phyloP scores from a whole-genome alignment of 805 yeast species.

The Debaryomyces maramus region DNA sequence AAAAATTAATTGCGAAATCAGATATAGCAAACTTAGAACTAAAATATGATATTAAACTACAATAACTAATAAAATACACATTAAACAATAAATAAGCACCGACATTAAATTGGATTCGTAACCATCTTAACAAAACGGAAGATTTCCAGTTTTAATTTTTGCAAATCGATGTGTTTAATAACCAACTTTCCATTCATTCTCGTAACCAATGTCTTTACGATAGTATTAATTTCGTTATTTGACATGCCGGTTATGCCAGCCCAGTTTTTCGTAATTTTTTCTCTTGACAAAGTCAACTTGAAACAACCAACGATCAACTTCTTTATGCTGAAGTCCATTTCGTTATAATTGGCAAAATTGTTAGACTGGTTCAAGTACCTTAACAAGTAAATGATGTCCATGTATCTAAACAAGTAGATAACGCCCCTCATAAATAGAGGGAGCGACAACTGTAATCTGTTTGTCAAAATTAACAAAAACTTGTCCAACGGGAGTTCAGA shows the following conservation, averaged over 20 bases:
- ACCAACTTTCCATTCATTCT: constrained; percentile 43
- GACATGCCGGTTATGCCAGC: constrained; percentile 35
- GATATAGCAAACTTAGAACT: too few species aligned
- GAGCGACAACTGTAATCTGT: constrained; percentile 36
- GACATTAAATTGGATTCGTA: constrained; percentile 12
- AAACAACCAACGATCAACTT: constrained; percentile 44
- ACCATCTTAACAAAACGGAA: constrained; percentile 45
- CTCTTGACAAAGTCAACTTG: constrained; percentile 37
- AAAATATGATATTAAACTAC: too few species aligned
- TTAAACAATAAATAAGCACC: not conserved
- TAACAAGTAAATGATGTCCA: constrained; percentile 46
- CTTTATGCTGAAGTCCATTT: constrained; percentile 43
- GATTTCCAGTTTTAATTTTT: constrained; percentile 38
- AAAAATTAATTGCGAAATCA: too few species aligned
- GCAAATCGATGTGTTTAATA: constrained; percentile 37
- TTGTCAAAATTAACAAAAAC: constrained; percentile 37
- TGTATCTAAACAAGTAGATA: constrained; percentile 45
- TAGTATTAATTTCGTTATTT: constrained; percentile 32
- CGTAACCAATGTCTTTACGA: constrained; percentile 35
- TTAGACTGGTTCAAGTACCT: constrained; percentile 47
- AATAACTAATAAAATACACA: constrained; percentile 1
- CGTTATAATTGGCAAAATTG: constrained; percentile 43
- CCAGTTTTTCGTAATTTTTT: constrained; percentile 32
- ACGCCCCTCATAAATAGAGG: constrained; percentile 41
- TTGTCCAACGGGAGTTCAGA: constrained; percentile 40